phyloP scores from a whole-genome alignment of 306 rosid genomes.

The Abrus pulchellus region DNA sequence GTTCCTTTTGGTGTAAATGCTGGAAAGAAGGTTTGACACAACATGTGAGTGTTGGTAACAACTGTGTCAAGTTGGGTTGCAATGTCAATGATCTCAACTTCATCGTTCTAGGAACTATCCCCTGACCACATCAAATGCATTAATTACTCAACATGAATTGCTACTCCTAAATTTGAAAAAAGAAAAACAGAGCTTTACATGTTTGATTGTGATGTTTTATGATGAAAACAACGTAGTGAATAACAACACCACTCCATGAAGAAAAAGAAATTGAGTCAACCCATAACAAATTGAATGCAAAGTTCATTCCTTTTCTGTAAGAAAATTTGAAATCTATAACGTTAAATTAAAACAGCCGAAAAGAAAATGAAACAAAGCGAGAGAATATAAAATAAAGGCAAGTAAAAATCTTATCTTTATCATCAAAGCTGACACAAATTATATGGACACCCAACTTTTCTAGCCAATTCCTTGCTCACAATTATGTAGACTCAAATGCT shows the following conservation, averaged over 20 bases:
- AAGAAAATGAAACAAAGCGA: neutral
- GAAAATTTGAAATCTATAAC: constrained; percentile 20
- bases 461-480: no score
- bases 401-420: constrained; percentile 35
- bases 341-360: neutral
- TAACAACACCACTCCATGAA: neutral
- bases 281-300: constrained; percentile 31
- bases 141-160: constrained; percentile 38
- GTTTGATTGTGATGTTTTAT: constrained; percentile 7
- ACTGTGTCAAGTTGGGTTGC: constrained; percentile 47
- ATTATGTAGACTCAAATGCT: no score
- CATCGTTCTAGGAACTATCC: constrained; percentile 46
- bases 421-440: constrained; percentile 19
- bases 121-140: constrained; percentile 34
- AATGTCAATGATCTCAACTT: constrained; percentile 50
- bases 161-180: neutral
- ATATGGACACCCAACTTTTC: neutral
- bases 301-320: neutral
- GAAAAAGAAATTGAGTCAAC: neutral
- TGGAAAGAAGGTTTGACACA: constrained; percentile 47
- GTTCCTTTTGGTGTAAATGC: constrained; percentile 31
- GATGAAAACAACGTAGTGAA: constrained; percentile 1
- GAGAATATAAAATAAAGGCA: constrained; percentile 18
- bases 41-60: constrained; percentile 54
- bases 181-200: neutral